phyloP scores from a whole-genome alignment of 345 rosid species.

The Lumnitzera littorea region DNA sequence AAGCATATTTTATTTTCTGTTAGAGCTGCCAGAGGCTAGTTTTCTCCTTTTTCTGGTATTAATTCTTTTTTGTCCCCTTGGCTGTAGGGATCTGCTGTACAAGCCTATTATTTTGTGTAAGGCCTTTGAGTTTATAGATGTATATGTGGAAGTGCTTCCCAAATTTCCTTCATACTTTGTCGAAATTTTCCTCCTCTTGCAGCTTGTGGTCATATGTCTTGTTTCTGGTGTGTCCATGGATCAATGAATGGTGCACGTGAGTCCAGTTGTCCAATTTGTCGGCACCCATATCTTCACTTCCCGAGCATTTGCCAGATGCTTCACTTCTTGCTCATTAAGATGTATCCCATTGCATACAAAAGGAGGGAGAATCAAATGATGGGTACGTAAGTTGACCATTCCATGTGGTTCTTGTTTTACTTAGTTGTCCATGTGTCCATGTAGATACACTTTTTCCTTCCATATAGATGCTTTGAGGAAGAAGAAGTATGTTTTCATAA shows the following conservation, averaged over 20 bases:
- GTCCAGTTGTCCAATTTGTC: slow-evolving; percentile 71
- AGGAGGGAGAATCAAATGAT: slow-evolving; percentile 43
- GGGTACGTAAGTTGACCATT: slow-evolving; percentile 27
- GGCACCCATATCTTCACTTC: slow-evolving; percentile 57
- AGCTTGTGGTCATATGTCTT: slow-evolving; percentile 89
- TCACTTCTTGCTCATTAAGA: slow-evolving; percentile 55
- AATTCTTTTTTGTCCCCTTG: slow-evolving; percentile 6
- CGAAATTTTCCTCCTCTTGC: slow-evolving; percentile 10
- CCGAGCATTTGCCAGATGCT: slow-evolving; percentile 56
- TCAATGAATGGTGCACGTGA: slow-evolving; percentile 35
- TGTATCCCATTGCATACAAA: slow-evolving; percentile 52
- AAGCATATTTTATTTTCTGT: too few species aligned
- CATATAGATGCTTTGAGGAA: too few species aligned
- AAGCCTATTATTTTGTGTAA: slow-evolving; percentile 79
- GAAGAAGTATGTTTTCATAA: too few species aligned
- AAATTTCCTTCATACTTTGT: background rate
- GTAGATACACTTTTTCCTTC: too few species aligned
- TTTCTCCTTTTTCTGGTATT: background rate
- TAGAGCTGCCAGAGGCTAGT: too few species aligned
- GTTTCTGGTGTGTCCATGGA: slow-evolving; percentile 84
- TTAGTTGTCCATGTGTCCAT: background rate
- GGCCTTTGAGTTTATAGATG: slow-evolving; percentile 11
- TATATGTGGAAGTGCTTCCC: background rate
- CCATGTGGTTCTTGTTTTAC: background rate
- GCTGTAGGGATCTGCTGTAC: slow-evolving; percentile 79